Conservation (phyloP, 2,329 filamentous ascomycete genomes). For the Pseudogymnoascus sp. region DNA sequence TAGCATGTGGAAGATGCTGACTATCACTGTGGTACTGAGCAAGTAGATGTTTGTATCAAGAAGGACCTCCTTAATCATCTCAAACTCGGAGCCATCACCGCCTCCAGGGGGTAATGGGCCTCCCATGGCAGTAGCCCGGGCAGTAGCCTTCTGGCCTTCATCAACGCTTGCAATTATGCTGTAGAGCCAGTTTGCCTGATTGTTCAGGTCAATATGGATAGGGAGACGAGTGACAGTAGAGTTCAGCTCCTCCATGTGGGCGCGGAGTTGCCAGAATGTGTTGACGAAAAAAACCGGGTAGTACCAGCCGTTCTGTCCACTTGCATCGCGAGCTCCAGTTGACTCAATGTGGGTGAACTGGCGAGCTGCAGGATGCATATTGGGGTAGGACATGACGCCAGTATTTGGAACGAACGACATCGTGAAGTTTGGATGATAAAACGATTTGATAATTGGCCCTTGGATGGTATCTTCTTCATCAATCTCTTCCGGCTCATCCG, state of each 20-base stretch:
- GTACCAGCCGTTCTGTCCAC: constrained; percentile 89
- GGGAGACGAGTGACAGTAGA: constrained; percentile 77
- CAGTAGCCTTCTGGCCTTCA: constrained; percentile 75
- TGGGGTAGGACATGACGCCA: constrained; percentile 59
- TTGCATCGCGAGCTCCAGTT: constrained; percentile 71
- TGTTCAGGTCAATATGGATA: constrained; percentile 74
- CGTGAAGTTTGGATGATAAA: constrained; percentile 93
- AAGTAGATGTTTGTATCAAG: constrained; percentile 91
- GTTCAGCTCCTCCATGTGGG: constrained; percentile 87
- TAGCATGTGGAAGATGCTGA: constrained; percentile 84
- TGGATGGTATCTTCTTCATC: constrained; percentile 41
- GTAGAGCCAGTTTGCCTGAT: constrained; percentile 84
- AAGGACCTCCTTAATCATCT: constrained; percentile 93
- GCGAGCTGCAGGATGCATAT: constrained; percentile 63
- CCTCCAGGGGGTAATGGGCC: constrained; percentile 55
- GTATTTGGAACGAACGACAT: constrained; percentile 77
- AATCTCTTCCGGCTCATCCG: constrained; percentile 41
- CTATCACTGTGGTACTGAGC: constrained; percentile 72
- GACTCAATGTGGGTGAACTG: constrained; percentile 74
- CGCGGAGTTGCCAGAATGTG: constrained; percentile 92
- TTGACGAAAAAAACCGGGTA: constrained; percentile 86
- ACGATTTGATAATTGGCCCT: constrained; percentile 68
- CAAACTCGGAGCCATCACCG: constrained; percentile 86
- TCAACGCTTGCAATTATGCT: constrained; percentile 77
- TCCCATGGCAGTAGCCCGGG: constrained; percentile 62